These are phyloP conservation scores for Prunella vulgaris DNA, from an alignment of 257 asterid genomes.

Conservation along the genomic window DNA sequence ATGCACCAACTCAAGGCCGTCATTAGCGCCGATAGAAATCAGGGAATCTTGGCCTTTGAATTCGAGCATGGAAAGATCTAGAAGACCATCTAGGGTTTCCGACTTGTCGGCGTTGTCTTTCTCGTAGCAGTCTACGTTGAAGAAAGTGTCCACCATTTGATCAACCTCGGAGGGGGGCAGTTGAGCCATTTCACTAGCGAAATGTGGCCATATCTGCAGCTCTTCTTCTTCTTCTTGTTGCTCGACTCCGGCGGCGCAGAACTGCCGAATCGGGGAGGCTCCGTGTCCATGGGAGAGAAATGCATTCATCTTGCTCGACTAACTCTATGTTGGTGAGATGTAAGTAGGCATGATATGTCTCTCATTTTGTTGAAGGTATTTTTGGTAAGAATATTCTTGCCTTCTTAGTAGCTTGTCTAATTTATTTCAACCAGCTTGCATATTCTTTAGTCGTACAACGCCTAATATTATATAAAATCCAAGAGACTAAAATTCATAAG, in stretches of 20 bases:
- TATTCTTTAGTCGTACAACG: no score
- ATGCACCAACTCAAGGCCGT: constrained; percentile 63
- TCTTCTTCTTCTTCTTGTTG: constrained; percentile 29
- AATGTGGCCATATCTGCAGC: constrained; percentile 15
- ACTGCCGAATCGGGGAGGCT: constrained; percentile 47
- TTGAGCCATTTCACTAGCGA: constrained; percentile 18
- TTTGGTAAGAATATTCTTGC: constrained; percentile 22
- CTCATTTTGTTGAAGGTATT: background rate
- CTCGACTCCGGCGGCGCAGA: constrained; percentile 52
- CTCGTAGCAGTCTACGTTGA: constrained; percentile 41
- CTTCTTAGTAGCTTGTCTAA: constrained; percentile 1
- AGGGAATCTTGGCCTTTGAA: background rate
- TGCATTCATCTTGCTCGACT: constrained; percentile 16
- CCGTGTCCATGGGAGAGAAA: constrained; percentile 22
- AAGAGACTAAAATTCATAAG: no score
- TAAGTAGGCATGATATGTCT: no score
- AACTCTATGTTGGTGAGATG: constrained; percentile 3
- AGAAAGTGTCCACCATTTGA: constrained; percentile 46
- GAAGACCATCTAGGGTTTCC: background rate
- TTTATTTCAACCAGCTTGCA: no score
- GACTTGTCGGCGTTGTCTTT: constrained; percentile 28
- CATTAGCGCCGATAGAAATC: constrained; percentile 27
- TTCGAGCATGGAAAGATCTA: background rate
- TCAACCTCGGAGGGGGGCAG: constrained; percentile 32
- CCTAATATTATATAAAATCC: no score